Base-by-base conservation (phyloP, 2,329 filamentous ascomycete genomes). In the Huntiella bhutanensis region DNA sequence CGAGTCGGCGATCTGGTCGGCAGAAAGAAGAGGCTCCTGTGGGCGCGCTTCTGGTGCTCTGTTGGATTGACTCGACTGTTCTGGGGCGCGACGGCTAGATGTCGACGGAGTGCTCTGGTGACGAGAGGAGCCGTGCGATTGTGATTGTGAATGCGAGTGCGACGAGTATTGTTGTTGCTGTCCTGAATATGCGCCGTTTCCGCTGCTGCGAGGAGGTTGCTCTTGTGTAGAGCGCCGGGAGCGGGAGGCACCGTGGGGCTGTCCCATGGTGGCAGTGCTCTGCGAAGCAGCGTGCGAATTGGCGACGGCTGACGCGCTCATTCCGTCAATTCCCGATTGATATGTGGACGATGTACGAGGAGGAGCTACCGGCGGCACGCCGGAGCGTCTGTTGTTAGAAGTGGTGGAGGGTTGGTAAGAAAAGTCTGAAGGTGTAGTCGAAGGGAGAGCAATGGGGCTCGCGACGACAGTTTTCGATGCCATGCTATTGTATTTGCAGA, bases 271-370 rank as follows among this genome's bases (percentile, higher is more conserved):
- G 46, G 52, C 55, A 46, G 59, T 58, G 43, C 57, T 57, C 51
- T 61, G 61, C 33, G 58, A 41, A 15, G 46, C 4, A 15, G 45
- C 28, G 43, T 45, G 46, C n/a, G 41, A 41, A 22, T 41, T 22
- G 11, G 43, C 15, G 16, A 38, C 33, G 4, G 50, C 45, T 13
- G 48, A 48, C 28, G 50, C 42, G 41, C n/a, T 34, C 13, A 39
- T 46, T n/a, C 46, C 34, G 17, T 51, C 51, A 35, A 42, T 50
- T 33, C 54, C 55, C 33, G 56, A 56, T 34, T 64, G 62, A 51
- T 64, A 61, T 52, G 76, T 80, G 38, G 84, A 91, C 11, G 86
- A 92, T 5, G 82, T 87, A 56, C 86, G 75, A 33, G 83, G 82
- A 41, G 82, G 86, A 47, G 81, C 78, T 54, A 83, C 70, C 17